Conservation (phyloP, 129 eudicot species). For the Mikania micrantha region DNA sequence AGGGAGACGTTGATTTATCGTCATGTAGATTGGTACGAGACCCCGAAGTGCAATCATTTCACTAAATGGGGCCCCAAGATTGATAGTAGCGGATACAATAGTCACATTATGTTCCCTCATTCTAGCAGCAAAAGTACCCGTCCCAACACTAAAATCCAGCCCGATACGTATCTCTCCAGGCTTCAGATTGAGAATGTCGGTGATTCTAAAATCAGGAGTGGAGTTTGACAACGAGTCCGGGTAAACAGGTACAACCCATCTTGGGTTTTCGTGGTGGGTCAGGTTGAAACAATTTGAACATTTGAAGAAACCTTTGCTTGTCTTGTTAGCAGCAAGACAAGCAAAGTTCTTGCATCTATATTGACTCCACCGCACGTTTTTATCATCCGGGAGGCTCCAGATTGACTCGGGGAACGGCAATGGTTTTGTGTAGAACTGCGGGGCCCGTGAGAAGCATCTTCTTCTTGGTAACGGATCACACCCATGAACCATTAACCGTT, state of each 20-base stretch:
- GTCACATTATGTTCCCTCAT: constrained; percentile 65
- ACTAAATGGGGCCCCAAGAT: constrained; percentile 66
- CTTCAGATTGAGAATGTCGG: constrained; percentile 49
- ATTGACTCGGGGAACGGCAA: constrained; percentile 44
- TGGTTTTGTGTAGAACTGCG: constrained; percentile 49
- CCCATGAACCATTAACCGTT: constrained; percentile 67
- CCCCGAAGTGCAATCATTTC: constrained; percentile 75
- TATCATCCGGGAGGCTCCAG: constrained; percentile 56
- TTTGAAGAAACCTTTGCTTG: constrained; percentile 63
- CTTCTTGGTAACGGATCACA: constrained; percentile 80
- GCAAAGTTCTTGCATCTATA: constrained; percentile 60
- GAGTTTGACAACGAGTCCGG: constrained; percentile 42
- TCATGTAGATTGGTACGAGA: constrained; percentile 57
- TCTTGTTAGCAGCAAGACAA: constrained; percentile 44
- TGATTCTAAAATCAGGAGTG: constrained; percentile 48
- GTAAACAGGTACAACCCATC: constrained; percentile 48
- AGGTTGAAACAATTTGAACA: constrained; percentile 71
- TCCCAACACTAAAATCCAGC: constrained; percentile 63
- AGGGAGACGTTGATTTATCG: constrained; percentile 62
- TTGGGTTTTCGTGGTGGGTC: constrained; percentile 43
- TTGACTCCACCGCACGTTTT: constrained; percentile 64
- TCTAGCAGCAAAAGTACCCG: constrained; percentile 70
- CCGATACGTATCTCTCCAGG: constrained; percentile 55
- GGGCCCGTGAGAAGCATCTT: constrained; percentile 50
- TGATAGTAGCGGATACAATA: constrained; percentile 44